Percentiles rank a stretch among this genome's conserved stretches.
Evolutionary conservation across 1,139 yeast species (phyloP).

Genomic region (Meyerozyma sp.): DNA sequence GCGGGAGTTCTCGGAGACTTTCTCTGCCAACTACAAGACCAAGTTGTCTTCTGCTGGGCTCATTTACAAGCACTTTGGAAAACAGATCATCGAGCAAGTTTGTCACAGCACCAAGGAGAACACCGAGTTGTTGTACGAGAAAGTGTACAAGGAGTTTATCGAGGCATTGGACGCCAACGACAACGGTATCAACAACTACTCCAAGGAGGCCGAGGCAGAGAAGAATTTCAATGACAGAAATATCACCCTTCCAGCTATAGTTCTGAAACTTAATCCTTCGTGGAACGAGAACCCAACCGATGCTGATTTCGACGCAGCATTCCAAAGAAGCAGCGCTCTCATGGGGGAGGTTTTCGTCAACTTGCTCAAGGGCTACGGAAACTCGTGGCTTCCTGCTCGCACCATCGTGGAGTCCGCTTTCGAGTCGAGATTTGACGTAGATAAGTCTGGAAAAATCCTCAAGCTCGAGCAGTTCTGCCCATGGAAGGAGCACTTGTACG

Average conservation of each 20-base stretch:
- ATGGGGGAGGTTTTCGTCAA: constrained; percentile 79
- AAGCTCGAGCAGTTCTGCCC: constrained; percentile 74
- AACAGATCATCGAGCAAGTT: constrained; percentile 53
- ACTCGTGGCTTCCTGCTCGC: constrained; percentile 91
- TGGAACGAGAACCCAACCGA: constrained; percentile 72
- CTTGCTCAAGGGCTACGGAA: constrained; percentile 67
- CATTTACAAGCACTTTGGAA: constrained; percentile 89
- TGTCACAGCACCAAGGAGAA: constrained; percentile 14
- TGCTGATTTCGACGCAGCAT: constrained; percentile 60
- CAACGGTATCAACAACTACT: constrained; percentile 80
- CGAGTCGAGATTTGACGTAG: constrained; percentile 45
- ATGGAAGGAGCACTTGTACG: constrained; percentile 90
- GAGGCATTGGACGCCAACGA: constrained; percentile 88
- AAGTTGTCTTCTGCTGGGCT: constrained; percentile 93
- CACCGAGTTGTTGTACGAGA: constrained; percentile 61
- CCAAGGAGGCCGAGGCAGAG: constrained; percentile 41
- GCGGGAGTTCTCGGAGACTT: constrained; percentile 47
- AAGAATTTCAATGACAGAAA: constrained; percentile 46
- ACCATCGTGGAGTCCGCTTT: constrained; percentile 69
- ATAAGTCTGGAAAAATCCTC: constrained; percentile 65
- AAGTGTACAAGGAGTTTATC: constrained; percentile 76
- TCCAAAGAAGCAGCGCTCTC: constrained; percentile 65
- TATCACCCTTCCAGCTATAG: constrained; percentile 76
- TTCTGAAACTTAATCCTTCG: constrained; percentile 72
- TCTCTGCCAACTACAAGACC: constrained; percentile 42